Conservation (phyloP, 2,329 filamentous ascomycete species). For the Periconia sp. region DNA sequence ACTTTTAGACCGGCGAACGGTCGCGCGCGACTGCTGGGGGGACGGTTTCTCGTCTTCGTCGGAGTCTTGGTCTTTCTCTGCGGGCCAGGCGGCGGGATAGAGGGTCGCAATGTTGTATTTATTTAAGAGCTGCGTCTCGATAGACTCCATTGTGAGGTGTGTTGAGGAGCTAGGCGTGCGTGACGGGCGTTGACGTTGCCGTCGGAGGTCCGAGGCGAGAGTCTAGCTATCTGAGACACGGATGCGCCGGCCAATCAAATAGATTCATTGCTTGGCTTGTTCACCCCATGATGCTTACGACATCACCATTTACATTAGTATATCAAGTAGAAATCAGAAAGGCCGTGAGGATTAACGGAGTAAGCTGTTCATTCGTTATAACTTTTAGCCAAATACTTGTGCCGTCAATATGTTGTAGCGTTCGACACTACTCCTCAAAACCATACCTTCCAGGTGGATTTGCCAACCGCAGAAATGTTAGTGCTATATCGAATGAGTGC, state of each 20-base stretch:
- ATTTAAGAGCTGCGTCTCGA: slow-evolving; percentile 77
- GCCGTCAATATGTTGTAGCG: too few species aligned
- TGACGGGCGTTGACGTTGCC: slow-evolving; percentile 5
- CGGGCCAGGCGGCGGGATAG: slow-evolving; percentile 85
- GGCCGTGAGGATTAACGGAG: too few species aligned
- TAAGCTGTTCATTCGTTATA: too few species aligned
- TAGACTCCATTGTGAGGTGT: slow-evolving; percentile 33
- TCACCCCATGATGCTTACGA: not conserved
- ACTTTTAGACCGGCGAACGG: slow-evolving; percentile 68
- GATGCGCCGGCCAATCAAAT: slow-evolving; percentile 31
- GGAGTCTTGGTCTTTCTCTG: slow-evolving; percentile 68
- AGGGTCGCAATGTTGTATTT: slow-evolving; percentile 85
- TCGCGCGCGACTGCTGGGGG: slow-evolving; percentile 15
- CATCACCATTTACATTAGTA: too few species aligned
- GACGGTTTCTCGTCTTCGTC: slow-evolving; percentile 60
- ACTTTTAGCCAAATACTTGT: too few species aligned
- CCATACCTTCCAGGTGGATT: too few species aligned
- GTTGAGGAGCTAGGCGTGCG: slow-evolving; percentile 6
- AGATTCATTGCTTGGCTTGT: slow-evolving; percentile 11
- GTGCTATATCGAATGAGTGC: too few species aligned
- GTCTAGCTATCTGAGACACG: slow-evolving; percentile 26
- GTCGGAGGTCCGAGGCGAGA: slow-evolving; percentile 10
- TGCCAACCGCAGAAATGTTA: too few species aligned
- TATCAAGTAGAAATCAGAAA: too few species aligned
- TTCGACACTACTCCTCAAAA: too few species aligned